Conservation (phyloP, 2,329 filamentous ascomycete genomes). For the Raffaelea arxii region DNA sequence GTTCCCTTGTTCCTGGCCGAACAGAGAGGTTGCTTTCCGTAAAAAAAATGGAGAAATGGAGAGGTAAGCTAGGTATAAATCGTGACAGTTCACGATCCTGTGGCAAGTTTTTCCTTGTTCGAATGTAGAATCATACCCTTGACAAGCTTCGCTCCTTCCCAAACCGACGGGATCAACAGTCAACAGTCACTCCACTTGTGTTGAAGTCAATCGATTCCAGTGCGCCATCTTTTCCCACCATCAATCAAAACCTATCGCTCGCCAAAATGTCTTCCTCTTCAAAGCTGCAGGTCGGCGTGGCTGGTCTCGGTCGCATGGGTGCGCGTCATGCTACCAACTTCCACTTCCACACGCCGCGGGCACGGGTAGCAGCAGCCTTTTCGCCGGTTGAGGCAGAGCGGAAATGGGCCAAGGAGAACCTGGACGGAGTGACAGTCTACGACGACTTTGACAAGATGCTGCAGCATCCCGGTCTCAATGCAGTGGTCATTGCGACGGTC, state of each 20-base stretch:
- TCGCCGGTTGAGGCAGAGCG: background rate
- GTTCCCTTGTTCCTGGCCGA: no score
- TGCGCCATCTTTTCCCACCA: no score
- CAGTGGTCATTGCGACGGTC: slow-evolving; percentile 1
- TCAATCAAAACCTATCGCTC: no score
- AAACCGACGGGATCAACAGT: no score
- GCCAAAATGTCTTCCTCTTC: no score
- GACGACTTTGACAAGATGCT: background rate
- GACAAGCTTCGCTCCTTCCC: no score
- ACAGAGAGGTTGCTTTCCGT: no score
- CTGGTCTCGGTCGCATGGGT: slow-evolving; percentile 6
- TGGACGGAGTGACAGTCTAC: slow-evolving; percentile 1
- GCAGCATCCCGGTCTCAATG: background rate
- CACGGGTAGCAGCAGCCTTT: slow-evolving; percentile 1
- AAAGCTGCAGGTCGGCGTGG: background rate
- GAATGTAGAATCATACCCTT: no score
- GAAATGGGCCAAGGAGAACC: slow-evolving; percentile 1
- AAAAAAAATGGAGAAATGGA: background rate
- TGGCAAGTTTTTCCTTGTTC: no score
- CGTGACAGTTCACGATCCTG: background rate
- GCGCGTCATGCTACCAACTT: slow-evolving; percentile 4
- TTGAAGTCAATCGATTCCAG: no score
- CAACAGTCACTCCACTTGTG: no score
- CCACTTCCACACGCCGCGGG: background rate
- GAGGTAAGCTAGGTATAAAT: background rate